Base-by-base conservation (phyloP, 495 filamentous ascomycete genomes). In the Emericellopsis terricola region DNA sequence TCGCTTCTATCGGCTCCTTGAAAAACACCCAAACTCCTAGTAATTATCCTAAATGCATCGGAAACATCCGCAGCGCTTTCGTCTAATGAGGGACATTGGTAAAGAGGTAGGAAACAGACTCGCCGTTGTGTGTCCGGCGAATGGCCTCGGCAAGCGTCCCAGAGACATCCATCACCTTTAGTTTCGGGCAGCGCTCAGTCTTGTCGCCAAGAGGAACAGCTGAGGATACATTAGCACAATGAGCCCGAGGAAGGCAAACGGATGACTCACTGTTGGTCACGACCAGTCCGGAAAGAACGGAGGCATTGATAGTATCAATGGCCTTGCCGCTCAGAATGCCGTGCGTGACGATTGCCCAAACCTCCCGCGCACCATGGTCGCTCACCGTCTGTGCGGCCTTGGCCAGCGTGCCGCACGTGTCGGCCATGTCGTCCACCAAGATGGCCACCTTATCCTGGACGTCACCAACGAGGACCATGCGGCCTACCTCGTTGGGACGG, bases 281-380 rank as follows among this genome's bases (percentile, higher is more conserved):
- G 10, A 96, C 84, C 5, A 97, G 54, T 37, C 73, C 74, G 38
- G 60, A 71, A 42, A 96, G 56, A 41, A 68, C 62, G 50, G 84
- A 92, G 41, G 68, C 69, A 52, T 96, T 94, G 39, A 97, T 62
- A 26, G 73, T 85, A 53, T 87, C 78, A 36, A 92, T 87, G 19
- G 89, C 89, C 43, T 82, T 80, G 3, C 89, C 89, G 38, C 78
- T 86, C 19, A 97, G 60, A 38, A 96, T 94, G 20, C 86, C 89
- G 52, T 96, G 89, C 2, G 89, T 94, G 33, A 96, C 91, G 36
- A 97, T 84, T 20, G 91, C 89, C 34, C 94, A 76, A 33, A 87
- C 83, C 45, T 87, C 73, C 40, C 69, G 70, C 0, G 89, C 89
- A 30, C 83, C 81, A 55, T 96, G 79, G 42, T 83, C 69, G 59